Conservation (phyloP, 106 monocot species). For the Dendrobium chrysotoxum region DNA sequence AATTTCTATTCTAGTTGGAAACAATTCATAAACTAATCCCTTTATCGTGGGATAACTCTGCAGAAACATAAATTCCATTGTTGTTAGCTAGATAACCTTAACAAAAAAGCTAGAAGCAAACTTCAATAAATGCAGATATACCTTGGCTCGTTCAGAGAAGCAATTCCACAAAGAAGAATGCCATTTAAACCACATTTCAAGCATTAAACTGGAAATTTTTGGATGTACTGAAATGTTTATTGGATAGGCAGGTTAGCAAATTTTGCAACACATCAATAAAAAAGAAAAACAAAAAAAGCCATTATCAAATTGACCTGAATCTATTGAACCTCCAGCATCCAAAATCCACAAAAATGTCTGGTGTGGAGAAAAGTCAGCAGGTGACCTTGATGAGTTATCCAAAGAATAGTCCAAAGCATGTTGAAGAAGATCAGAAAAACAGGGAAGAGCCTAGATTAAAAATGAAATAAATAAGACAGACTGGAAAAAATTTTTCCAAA, state of each 20-base stretch:
- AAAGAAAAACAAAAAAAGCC: neutral
- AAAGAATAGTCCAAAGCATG: slow-evolving; percentile 54
- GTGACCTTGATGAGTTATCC: slow-evolving; percentile 61
- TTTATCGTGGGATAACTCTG: slow-evolving; percentile 25
- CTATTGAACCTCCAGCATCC: slow-evolving; percentile 49
- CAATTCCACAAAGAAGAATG: slow-evolving; percentile 72
- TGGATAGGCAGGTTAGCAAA: slow-evolving; percentile 1
- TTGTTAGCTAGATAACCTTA: neutral
- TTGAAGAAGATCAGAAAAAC: slow-evolving; percentile 23
- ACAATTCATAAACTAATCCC: slow-evolving; percentile 33
- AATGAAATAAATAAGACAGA: neutral
- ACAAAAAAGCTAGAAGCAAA: neutral
- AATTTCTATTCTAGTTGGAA: slow-evolving; percentile 33
- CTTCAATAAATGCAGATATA: slow-evolving; percentile 23
- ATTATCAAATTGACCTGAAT: slow-evolving; percentile 36
- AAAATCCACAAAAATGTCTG: slow-evolving; percentile 65
- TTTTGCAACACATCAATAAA: neutral
- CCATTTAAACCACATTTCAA: slow-evolving; percentile 85
- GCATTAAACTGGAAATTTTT: slow-evolving; percentile 34
- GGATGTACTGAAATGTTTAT: slow-evolving; percentile 22
- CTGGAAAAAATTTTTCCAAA: neutral
- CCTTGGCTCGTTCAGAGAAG: slow-evolving; percentile 41
- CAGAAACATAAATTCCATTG: slow-evolving; percentile 8
- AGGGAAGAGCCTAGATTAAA: slow-evolving; percentile 26
- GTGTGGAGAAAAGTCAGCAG: slow-evolving; percentile 57